Conservation (phyloP, 2,329 filamentous ascomycete species). For the Pseudocercospora cruenta region DNA sequence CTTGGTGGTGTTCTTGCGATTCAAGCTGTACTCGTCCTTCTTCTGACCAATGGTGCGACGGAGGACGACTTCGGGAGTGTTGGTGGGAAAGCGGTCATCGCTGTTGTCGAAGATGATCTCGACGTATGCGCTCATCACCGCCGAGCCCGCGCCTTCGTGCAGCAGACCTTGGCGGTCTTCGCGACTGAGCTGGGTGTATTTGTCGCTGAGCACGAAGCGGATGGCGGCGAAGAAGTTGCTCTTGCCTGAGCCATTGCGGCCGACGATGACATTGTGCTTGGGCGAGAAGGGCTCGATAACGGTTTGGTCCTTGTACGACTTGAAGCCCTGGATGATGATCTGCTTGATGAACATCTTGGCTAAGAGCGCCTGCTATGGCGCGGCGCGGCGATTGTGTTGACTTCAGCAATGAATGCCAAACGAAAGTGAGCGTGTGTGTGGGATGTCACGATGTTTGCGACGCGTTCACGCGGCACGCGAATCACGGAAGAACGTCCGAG, state of each 20-base stretch:
- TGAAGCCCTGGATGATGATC: slow-evolving; percentile 99
- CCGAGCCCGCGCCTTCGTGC: slow-evolving; percentile 97
- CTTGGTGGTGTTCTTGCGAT: slow-evolving; percentile 95
- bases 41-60: slow-evolving; percentile 95
- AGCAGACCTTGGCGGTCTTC: slow-evolving; percentile 94
- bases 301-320: slow-evolving; percentile 95
- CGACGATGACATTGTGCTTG: slow-evolving; percentile 97
- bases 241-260: slow-evolving; percentile 98
- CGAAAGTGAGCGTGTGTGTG: neutral
- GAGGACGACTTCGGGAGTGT: slow-evolving; percentile 85
- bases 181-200: slow-evolving; percentile 88
- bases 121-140: slow-evolving; percentile 99
- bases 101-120: slow-evolving; percentile 99
- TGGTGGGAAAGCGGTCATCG: slow-evolving; percentile 92
- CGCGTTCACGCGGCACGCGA: neutral
- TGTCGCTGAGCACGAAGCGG: slow-evolving; percentile 94
- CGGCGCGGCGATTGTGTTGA: neutral
- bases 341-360: slow-evolving; percentile 95
- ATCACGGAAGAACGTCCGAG: neutral
- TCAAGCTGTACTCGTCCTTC: slow-evolving; percentile 97
- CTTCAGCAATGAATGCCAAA: too few species aligned
- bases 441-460: neutral
- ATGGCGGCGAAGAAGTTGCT: slow-evolving; percentile 99
- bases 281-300: slow-evolving; percentile 98
- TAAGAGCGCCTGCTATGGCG: neutral